Percentiles rank a stretch among this genome's conserved stretches.
Evolutionary conservation across 352 stramenopile species (phyloP).

Genomic region (Phytophthora nicotianae): DNA sequence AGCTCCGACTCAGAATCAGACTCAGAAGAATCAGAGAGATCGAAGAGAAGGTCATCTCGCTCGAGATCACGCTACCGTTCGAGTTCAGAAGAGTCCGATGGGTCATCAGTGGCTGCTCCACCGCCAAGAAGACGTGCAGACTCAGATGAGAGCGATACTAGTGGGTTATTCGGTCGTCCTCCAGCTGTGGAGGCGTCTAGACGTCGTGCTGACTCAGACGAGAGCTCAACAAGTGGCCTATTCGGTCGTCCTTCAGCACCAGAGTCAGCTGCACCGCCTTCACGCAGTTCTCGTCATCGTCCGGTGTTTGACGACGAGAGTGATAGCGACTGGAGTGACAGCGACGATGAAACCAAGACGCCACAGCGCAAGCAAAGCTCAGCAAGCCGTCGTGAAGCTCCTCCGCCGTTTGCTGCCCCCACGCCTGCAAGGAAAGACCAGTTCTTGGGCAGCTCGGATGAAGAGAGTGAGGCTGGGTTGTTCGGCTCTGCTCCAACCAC

Average conservation of each 20-base stretch:
- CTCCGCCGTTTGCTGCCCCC: conserved; percentile 30
- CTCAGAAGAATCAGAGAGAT: conserved; percentile 26
- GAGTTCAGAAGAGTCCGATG: conserved; percentile 49
- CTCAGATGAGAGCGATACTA: conserved; percentile 68
- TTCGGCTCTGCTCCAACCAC: conserved; percentile 43
- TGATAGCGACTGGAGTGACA: conserved; percentile 64
- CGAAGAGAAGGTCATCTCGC: conserved; percentile 28
- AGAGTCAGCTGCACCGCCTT: conserved; percentile 25
- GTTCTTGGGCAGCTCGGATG: conserved; percentile 65
- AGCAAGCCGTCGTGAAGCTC: conserved; percentile 21
- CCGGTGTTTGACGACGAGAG: conserved; percentile 50
- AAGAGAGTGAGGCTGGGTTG: conserved; percentile 64
- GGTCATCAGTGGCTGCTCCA: conserved; percentile 31
- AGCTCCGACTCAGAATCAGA: conserved; percentile 63
- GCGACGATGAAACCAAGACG: conserved; percentile 30
- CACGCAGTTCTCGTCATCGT: conserved; percentile 31
- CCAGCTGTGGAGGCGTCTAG: conserved; percentile 13
- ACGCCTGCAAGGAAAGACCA: conserved; percentile 39
- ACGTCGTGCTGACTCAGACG: conserved; percentile 47
- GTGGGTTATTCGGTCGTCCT: conserved; percentile 56
- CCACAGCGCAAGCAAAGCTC: conserved; percentile 27
- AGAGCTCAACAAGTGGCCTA: conserved; percentile 61
- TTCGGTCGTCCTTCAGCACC: conserved; percentile 48
- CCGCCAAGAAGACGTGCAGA: conserved; percentile 21
- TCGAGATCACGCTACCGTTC: conserved; percentile 28